These are phyloP conservation scores for Quillaja saponaria DNA, from an alignment of 306 rosid genomes.

Conservation along the genomic window DNA sequence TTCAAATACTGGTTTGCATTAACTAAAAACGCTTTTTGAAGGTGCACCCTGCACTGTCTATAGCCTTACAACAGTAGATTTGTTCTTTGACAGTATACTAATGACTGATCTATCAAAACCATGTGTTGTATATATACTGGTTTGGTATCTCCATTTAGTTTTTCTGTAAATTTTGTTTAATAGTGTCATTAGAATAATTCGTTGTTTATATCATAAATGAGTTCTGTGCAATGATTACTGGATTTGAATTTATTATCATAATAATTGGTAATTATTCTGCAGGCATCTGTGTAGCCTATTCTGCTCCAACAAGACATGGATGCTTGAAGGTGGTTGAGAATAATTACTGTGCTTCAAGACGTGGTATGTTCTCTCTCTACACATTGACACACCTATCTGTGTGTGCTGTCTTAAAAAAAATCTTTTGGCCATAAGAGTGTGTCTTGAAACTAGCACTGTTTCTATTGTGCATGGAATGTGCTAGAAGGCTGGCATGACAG, in stretches of 20 bases:
- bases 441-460: conserved; percentile 4
- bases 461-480: not conserved
- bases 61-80: not conserved
- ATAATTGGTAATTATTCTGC: conserved; percentile 23
- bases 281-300: conserved; percentile 79
- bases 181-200: not conserved
- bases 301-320: conserved; percentile 84
- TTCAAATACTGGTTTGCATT: conserved; percentile 19
- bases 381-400: not conserved
- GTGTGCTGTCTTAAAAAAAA: not conserved
- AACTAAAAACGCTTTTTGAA: conserved; percentile 11
- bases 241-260: too few species aligned
- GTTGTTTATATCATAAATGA: conserved; percentile 18
- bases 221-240: not conserved
- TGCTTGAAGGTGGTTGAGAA: conserved; percentile 94
- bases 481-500: conserved; percentile 6
- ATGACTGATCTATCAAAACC: conserved; percentile 2
- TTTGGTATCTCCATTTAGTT: conserved; percentile 17
- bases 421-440: too few species aligned
- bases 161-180: not conserved
- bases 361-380: conserved; percentile 55
- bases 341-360: conserved; percentile 85
- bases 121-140: not conserved
- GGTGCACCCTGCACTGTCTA: conserved; percentile 6
- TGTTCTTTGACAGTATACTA: conserved; percentile 11